phyloP scores from a whole-genome alignment of 1,139 yeast genomes.

The Lodderomyces beijingensis region DNA sequence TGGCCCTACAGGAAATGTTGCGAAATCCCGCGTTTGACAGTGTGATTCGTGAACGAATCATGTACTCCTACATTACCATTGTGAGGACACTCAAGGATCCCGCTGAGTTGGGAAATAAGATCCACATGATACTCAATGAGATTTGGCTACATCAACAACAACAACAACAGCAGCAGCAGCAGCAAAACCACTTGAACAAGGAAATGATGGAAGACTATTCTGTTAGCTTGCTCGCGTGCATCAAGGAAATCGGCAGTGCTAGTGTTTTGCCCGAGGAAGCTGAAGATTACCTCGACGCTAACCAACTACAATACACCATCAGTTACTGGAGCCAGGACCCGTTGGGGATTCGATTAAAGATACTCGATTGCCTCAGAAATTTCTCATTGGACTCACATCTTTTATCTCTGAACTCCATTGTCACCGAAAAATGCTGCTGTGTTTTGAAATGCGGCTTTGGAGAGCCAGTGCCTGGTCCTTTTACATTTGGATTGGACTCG shows the following conservation, averaged over 20 bases:
- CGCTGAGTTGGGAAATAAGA: constrained; percentile 19
- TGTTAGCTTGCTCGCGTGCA: constrained; percentile 54
- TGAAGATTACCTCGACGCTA: constrained; percentile 34
- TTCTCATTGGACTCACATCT: constrained; percentile 35
- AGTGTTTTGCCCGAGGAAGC: constrained; percentile 55
- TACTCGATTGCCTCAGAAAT: constrained; percentile 33
- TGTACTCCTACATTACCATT: constrained; percentile 58
- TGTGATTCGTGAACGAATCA: constrained; percentile 56
- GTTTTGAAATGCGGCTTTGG: constrained; percentile 54
- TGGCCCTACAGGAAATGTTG: constrained; percentile 50
- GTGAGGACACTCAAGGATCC: constrained; percentile 51
- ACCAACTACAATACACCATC: constrained; percentile 20
- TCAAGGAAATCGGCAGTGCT: constrained; percentile 68
- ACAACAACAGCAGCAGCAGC: too few relatives aligned
- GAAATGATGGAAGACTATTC: constrained; percentile 36
- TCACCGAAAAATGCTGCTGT: constrained; percentile 54
- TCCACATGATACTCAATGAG: constrained; percentile 18
- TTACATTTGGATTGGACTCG: constrained; percentile 44
- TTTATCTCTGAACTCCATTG: constrained; percentile 27
- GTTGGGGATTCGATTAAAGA: constrained; percentile 31
- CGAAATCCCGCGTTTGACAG: constrained; percentile 41
- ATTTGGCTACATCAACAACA: constrained; percentile 17
- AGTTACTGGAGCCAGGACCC: constrained; percentile 43
- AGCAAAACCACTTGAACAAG: background rate
- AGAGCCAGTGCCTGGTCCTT: constrained; percentile 55